Evolutionary conservation across 78 protist species (phyloP).

Genomic region (Guillardia theta): DNA sequence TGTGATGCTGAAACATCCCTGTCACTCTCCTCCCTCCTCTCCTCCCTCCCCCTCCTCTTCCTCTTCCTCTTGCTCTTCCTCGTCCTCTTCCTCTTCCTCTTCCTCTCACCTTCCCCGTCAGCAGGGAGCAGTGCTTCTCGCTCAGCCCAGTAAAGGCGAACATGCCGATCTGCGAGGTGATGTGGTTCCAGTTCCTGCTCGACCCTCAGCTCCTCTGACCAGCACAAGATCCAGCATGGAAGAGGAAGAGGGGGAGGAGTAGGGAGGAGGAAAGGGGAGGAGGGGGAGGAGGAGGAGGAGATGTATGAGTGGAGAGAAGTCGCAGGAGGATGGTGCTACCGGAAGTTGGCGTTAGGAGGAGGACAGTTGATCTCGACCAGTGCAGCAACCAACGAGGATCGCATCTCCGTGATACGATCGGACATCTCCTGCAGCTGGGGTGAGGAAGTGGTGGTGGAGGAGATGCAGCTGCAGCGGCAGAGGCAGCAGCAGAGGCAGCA

Average conservation of each 20-base stretch:
- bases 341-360: neutral
- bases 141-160: slow-evolving; percentile 17
- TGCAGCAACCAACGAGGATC: neutral
- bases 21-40: neutral
- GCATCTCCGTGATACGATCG: slow-evolving; percentile 20
- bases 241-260: too few relatives aligned
- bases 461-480: neutral
- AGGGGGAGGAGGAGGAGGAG: too few relatives aligned
- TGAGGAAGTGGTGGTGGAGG: too few relatives aligned
- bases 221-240: too few relatives aligned
- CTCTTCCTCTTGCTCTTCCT: too few relatives aligned
- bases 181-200: slow-evolving; percentile 10
- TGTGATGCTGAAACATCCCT: neutral
- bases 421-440: neutral
- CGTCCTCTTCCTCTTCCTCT: too few relatives aligned
- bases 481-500: neutral
- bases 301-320: too few relatives aligned
- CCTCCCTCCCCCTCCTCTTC: too few relatives aligned
- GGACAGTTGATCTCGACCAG: neutral
- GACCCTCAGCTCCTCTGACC: too few relatives aligned
- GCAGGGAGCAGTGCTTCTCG: neutral
- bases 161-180: slow-evolving; percentile 38
- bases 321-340: too few relatives aligned
- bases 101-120: neutral
- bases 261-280: too few relatives aligned